A percentile compares a stretch with the other conserved stretches of the same genome.
These are phyloP conservation scores for Aphanomyces stellatus DNA, from an alignment of 352 stramenopile species.

Conservation along the genomic window DNA sequence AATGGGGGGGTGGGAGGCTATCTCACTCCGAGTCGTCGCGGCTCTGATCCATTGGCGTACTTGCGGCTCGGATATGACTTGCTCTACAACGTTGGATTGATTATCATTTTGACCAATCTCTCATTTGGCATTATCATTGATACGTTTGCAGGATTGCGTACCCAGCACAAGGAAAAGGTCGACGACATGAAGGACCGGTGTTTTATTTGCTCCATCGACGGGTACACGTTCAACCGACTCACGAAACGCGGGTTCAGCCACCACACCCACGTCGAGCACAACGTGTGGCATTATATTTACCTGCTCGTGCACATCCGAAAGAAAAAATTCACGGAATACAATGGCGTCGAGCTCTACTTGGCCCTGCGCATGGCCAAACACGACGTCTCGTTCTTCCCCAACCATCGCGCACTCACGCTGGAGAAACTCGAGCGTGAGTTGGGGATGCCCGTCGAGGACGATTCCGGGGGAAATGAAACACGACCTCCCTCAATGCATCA, in stretches of 20 bases:
- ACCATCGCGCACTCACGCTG: constrained; percentile 44
- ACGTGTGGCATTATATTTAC: constrained; percentile 77
- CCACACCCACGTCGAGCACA: constrained; percentile 67
- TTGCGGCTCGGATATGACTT: constrained; percentile 49
- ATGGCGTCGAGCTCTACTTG: constrained; percentile 69
- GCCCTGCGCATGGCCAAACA: constrained; percentile 66
- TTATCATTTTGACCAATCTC: constrained; percentile 68
- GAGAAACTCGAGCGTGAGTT: no score
- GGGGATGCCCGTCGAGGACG: no score
- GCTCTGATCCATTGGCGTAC: constrained; percentile 38
- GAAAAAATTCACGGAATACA: constrained; percentile 71
- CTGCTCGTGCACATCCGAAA: constrained; percentile 74
- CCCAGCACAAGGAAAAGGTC: constrained; percentile 49
- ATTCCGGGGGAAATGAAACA: no score
- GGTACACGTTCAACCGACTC: constrained; percentile 59
- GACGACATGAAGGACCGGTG: constrained; percentile 61
- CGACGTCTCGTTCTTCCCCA: constrained; percentile 70
- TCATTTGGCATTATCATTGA: constrained; percentile 77
- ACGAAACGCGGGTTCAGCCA: constrained; percentile 65
- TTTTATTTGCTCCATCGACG: constrained; percentile 76
- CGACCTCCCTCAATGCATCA: no score
- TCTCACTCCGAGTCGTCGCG: constrained; percentile 19
- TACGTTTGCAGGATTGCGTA: constrained; percentile 64
- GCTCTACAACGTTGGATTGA: constrained; percentile 57
- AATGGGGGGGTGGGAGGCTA: constrained; percentile 47